Base-by-base conservation (phyloP, 179 eudicot genomes). In the Spinacia oleracea region DNA sequence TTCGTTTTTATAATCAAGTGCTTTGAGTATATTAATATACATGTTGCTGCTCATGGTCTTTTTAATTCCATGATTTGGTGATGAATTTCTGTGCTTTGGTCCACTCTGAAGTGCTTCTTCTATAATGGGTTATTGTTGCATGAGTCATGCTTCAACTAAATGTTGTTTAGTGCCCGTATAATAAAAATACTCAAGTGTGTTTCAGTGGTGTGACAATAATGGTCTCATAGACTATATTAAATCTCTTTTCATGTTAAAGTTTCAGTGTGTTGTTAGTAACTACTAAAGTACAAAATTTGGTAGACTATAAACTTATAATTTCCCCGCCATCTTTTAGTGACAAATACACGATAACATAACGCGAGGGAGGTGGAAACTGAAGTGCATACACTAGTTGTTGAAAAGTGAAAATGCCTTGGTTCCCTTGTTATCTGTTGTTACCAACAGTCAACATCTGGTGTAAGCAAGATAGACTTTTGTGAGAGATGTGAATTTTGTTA, bases 111-210 rank as follows among this genome's bases (percentile, higher is more conserved):
- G 32, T 45, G 63, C 38, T 56, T 4, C 64, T 72, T 21, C 55
- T 42, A 43, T 74, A 4, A 20, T 72, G 62, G 12, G 21, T 27
- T 62, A 21, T 55, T 75, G 82, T 69, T 67, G 63, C 46, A 27
- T 56, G 60, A 75, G 70, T 83, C 82, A 79, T 83, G 14, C 67
- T 75, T 76, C 80, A 70, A 71, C 70, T 66, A 71, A 25, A 34
- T 45, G 29, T 55, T 25, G 14, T 16, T 10, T 59, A 77, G 70
- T 81, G 84, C 53, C 53, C 66, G 63, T 75, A n/a, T 79, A 70
- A 70, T 3, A 15, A 0, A 48, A 48, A 15, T 48, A 48, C 14
- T 15, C 3, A 53, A 53, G 58, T 53, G 58, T 53, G 10, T 38
- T 38, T 2, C 40, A 67, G 31, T 67, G 50, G 60, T 72, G 29